Conservation (phyloP, 2,329 filamentous ascomycete genomes). For the Calonectria leucothoes region DNA sequence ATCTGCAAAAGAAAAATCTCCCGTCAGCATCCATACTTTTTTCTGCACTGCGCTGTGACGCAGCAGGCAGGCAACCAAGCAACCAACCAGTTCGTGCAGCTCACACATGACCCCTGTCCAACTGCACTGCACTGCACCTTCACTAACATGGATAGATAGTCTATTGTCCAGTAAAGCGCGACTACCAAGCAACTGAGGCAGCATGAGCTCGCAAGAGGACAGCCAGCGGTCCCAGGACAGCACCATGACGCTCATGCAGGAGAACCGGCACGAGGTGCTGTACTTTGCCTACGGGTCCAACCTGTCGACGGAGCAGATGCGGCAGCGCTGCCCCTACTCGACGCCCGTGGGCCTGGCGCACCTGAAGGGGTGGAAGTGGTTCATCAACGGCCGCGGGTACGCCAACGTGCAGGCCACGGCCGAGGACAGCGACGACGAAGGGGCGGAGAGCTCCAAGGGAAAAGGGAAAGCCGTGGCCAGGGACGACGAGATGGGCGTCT, state of each 20-base stretch:
- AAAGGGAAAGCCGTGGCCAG: slow-evolving; percentile 12
- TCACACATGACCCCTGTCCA: not conserved
- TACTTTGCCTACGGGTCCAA: slow-evolving; percentile 82
- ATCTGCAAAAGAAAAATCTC: not conserved
- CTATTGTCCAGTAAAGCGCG: not conserved
- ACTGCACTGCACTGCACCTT: not conserved
- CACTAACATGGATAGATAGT: no score
- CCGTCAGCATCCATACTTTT: not conserved
- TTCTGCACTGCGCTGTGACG: not conserved
- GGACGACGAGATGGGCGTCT: slow-evolving; percentile 56
- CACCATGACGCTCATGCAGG: slow-evolving; percentile 49
- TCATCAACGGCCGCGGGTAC: slow-evolving; percentile 75
- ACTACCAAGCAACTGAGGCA: not conserved
- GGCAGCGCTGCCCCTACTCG: slow-evolving; percentile 68
- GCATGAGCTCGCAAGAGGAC: slow-evolving; percentile 45
- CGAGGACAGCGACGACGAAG: slow-evolving; percentile 18
- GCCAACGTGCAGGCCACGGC: slow-evolving; percentile 70
- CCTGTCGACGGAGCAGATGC: slow-evolving; percentile 75
- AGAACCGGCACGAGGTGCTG: slow-evolving; percentile 52
- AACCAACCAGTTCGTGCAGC: not conserved
- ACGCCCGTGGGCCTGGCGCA: slow-evolving; percentile 67
- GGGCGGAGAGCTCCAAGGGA: slow-evolving; percentile 20
- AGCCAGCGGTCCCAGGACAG: slow-evolving; percentile 51
- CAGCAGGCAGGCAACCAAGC: not conserved
- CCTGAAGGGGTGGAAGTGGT: slow-evolving; percentile 69